Percentiles rank a stretch among this genome's conserved stretches.
These are phyloP conservation scores for Gypsophila paniculata DNA, from an alignment of 179 eudicot genomes.

Conservation along the genomic window DNA sequence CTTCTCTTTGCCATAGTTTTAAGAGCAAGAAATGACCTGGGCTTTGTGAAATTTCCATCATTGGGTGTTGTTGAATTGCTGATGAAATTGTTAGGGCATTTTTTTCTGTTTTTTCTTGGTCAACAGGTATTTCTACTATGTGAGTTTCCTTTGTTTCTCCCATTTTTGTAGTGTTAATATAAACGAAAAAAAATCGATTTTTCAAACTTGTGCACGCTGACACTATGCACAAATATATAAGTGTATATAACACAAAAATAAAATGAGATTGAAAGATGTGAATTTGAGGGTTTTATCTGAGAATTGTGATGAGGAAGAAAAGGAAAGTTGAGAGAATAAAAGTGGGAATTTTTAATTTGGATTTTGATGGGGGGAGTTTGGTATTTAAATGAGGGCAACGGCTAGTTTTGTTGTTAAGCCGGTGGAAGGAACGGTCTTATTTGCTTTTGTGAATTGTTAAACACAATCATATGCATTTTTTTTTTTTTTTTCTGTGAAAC, in stretches of 20 bases:
- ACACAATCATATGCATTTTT: not conserved
- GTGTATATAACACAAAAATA: too few relatives aligned
- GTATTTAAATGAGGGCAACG: constrained; percentile 7
- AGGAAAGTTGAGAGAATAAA: constrained; percentile 7
- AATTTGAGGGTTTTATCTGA: not conserved
- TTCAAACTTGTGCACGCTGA: too few relatives aligned
- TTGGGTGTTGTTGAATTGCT: constrained; percentile 69
- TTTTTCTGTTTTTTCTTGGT: constrained; percentile 35
- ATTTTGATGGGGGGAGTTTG: constrained; percentile 4
- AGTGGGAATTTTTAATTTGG: not conserved
- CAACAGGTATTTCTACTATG: constrained; percentile 62
- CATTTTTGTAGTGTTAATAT: constrained; percentile 24
- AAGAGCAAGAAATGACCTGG: constrained; percentile 86
- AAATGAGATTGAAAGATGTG: not conserved
- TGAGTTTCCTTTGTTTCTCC: constrained; percentile 45
- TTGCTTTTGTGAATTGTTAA: not conserved
- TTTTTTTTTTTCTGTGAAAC: too few relatives aligned
- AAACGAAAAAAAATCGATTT: too few relatives aligned
- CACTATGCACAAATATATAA: too few relatives aligned
- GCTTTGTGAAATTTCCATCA: constrained; percentile 72
- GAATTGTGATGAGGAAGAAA: constrained; percentile 4
- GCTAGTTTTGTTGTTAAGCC: constrained; percentile 9
- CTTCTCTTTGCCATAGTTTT: constrained; percentile 88
- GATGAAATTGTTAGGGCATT: constrained; percentile 30
- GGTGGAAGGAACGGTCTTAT: constrained; percentile 20